These are phyloP conservation scores for Detonula confervacea DNA, from an alignment of 352 stramenopile genomes.

Conservation along the genomic window DNA sequence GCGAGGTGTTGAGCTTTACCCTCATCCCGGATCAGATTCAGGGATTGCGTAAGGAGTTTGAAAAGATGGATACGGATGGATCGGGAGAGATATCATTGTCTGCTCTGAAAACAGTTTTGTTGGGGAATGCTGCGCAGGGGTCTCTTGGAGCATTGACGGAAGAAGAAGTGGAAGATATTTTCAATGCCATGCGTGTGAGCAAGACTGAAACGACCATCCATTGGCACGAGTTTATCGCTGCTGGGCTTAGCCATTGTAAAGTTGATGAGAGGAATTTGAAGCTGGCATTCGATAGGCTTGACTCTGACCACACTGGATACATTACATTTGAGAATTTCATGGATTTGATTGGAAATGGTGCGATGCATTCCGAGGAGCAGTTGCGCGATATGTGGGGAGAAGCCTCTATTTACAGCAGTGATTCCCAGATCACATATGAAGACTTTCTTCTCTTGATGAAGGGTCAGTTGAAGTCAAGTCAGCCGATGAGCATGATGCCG, in stretches of 20 bases:
- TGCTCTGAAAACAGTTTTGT: conserved; percentile 63
- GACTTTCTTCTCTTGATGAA: conserved; percentile 88
- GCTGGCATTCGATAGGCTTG: conserved; percentile 86
- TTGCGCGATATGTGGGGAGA: conserved; percentile 66
- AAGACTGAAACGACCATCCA: conserved; percentile 79
- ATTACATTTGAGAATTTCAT: conserved; percentile 86
- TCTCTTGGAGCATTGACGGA: conserved; percentile 60
- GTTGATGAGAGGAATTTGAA: conserved; percentile 83
- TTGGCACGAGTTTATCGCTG: conserved; percentile 86
- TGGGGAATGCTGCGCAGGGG: conserved; percentile 50
- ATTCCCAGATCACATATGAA: conserved; percentile 89
- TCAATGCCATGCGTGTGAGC: conserved; percentile 70
- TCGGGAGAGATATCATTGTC: conserved; percentile 81
- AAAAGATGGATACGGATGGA: conserved; percentile 82
- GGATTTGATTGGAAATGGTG: conserved; percentile 84
- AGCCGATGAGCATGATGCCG: too few relatives aligned
- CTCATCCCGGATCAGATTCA: conserved; percentile 84
- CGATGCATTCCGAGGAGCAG: conserved; percentile 81
- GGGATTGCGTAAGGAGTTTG: conserved; percentile 83
- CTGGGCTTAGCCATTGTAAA: conserved; percentile 74
- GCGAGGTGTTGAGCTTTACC: conserved; percentile 86
- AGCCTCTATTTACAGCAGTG: conserved; percentile 63
- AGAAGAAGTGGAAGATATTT: conserved; percentile 79
- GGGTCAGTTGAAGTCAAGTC: conserved; percentile 61
- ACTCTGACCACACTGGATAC: conserved; percentile 90